These are phyloP conservation scores for Meyerozyma guilliermondii DNA, from an alignment of 1,139 yeast genomes.

Conservation along the genomic window DNA sequence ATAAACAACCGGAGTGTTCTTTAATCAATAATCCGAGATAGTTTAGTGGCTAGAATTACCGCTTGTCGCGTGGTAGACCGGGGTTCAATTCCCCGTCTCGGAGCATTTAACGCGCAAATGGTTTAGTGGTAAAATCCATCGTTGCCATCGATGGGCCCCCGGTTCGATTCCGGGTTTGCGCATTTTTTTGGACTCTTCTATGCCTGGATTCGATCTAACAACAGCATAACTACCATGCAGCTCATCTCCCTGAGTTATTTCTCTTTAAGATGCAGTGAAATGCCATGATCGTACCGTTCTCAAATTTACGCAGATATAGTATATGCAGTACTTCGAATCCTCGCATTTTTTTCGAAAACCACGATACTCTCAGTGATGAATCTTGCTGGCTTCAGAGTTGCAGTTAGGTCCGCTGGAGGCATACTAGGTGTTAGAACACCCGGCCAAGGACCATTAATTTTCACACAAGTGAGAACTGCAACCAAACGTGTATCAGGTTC, in stretches of 20 bases:
- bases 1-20: neutral
- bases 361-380: neutral
- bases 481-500: constrained; percentile 95
- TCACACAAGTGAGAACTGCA: constrained; percentile 72
- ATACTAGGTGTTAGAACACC: neutral
- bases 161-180: constrained; percentile 18
- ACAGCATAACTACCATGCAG: too few species aligned
- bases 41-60: constrained; percentile 46
- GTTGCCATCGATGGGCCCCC: constrained; percentile 17
- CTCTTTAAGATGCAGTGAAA: too few species aligned
- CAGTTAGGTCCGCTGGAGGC: neutral
- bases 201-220: neutral
- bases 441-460: neutral
- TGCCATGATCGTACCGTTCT: too few species aligned
- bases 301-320: neutral
- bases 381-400: neutral
- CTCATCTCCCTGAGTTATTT: too few species aligned
- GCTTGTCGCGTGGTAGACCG: constrained; percentile 61
- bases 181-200: constrained; percentile 7
- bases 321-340: neutral
- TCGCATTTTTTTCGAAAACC: too few species aligned
- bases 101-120: constrained; percentile 27
- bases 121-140: constrained; percentile 17
- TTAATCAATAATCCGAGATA: constrained; percentile 28
- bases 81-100: constrained; percentile 71